Evolutionary conservation across 352 stramenopile genomes (phyloP).

Genomic region (Pythium guiyangense): DNA sequence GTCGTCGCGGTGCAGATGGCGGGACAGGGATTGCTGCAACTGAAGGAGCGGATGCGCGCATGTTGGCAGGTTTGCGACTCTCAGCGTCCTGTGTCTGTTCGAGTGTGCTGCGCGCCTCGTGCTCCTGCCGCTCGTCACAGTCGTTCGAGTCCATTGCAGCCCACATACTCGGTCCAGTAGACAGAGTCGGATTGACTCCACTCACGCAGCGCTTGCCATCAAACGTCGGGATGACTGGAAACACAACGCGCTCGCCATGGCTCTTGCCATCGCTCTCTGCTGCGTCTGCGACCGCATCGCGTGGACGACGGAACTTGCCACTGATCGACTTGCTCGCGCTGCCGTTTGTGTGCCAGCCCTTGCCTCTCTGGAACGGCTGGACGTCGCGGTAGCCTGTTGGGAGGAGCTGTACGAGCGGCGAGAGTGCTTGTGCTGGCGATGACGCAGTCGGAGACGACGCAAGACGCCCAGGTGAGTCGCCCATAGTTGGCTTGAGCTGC

Average conservation of each 20-base stretch:
- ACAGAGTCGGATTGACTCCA: not conserved
- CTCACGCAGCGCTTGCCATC: not conserved
- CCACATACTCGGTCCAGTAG: not conserved
- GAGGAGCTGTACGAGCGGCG: conserved; percentile 52
- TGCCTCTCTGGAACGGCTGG: conserved; percentile 58
- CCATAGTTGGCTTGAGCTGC: conserved; percentile 7
- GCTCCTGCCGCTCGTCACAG: conserved; percentile 12
- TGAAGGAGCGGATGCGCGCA: conserved; percentile 16
- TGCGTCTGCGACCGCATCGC: conserved; percentile 12
- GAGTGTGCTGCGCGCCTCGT: not conserved
- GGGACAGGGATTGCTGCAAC: conserved; percentile 19
- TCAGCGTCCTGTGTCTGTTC: not conserved
- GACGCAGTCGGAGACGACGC: not conserved
- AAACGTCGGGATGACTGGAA: conserved; percentile 27
- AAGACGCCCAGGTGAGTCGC: conserved; percentile 9
- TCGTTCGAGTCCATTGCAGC: conserved; percentile 1
- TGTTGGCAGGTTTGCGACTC: not conserved
- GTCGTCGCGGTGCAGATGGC: conserved; percentile 15
- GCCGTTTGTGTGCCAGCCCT: conserved; percentile 65
- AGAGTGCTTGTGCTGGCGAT: conserved; percentile 19
- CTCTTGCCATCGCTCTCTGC: not conserved
- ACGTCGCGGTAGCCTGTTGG: conserved; percentile 65
- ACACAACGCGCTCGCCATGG: conserved; percentile 36
- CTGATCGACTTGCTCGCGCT: conserved; percentile 9
- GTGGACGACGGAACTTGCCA: conserved; percentile 17